These are phyloP conservation scores for Coniochaeta hoffmannii DNA, from an alignment of 2,329 filamentous ascomycete species.

Conservation along the genomic window DNA sequence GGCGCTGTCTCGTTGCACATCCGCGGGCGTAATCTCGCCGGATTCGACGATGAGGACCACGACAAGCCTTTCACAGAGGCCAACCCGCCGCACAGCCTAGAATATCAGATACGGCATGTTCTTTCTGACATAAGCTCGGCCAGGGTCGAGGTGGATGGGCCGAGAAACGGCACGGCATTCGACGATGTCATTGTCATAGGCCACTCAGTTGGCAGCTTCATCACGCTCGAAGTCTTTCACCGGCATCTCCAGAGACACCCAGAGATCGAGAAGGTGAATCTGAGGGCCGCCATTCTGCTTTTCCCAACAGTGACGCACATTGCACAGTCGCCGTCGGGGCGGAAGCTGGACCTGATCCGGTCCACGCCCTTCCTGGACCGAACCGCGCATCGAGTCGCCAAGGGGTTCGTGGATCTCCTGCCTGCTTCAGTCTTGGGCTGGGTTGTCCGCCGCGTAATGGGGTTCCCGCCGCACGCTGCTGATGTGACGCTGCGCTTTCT, in stretches of 20 bases:
- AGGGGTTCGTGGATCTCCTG: constrained; percentile 31
- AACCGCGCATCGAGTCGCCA: constrained; percentile 32
- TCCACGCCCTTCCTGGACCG: constrained; percentile 32
- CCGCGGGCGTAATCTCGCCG: constrained; percentile 49
- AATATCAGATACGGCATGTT: constrained; percentile 42
- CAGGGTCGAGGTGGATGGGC: constrained; percentile 18
- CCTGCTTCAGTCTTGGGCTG: constrained; percentile 32
- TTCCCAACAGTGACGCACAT: constrained; percentile 73
- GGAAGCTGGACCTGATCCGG: constrained; percentile 37
- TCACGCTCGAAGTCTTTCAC: constrained; percentile 60
- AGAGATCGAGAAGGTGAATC: constrained; percentile 25
- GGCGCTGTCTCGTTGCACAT: constrained; percentile 38
- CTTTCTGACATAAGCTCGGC: constrained; percentile 21
- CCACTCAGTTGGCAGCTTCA: constrained; percentile 69
- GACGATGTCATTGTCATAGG: constrained; percentile 60
- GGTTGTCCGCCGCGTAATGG: constrained; percentile 33
- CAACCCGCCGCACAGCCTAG: constrained; percentile 41
- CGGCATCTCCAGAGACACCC: constrained; percentile 33
- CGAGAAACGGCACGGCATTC: constrained; percentile 31
- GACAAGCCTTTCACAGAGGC: constrained; percentile 28
- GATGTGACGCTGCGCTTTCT: constrained; percentile 46
- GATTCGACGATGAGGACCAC: constrained; percentile 49
- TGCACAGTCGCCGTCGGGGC: constrained; percentile 52
- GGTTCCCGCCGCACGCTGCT: constrained; percentile 41
- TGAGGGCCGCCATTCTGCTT: constrained; percentile 53